phyloP scores from a whole-genome alignment of 768 basidiomycete genomes.

The Calvatia gigantea region DNA sequence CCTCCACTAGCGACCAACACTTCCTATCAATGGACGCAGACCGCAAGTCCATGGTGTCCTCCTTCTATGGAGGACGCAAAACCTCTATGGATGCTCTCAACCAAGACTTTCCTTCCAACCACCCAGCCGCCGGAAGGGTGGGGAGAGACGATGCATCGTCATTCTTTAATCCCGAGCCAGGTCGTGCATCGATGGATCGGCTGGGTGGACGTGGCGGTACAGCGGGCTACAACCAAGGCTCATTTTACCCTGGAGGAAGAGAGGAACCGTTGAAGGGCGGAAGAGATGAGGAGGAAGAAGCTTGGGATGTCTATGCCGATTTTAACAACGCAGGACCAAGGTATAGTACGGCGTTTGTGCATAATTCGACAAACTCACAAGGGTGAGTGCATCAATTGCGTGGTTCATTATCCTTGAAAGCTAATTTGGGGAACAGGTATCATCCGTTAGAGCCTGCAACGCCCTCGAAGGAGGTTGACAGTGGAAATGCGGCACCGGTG shows the following conservation, averaged over 20 bases:
- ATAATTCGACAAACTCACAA: conserved; percentile 26
- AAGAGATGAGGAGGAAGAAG: conserved; percentile 63
- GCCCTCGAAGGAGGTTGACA: conserved; percentile 29
- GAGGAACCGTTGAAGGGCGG: conserved; percentile 77
- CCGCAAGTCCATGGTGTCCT: conserved; percentile 75
- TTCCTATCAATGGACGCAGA: conserved; percentile 61
- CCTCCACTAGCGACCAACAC: neutral
- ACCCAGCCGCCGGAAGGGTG: conserved; percentile 29
- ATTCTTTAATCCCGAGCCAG: conserved; percentile 50
- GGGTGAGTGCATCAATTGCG: conserved; percentile 37
- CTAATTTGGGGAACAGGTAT: conserved; percentile 32
- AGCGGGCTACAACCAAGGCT: conserved; percentile 72
- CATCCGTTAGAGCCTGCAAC: conserved; percentile 36
- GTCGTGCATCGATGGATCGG: conserved; percentile 43
- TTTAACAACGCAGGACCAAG: conserved; percentile 84
- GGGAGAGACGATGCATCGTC: conserved; percentile 67
- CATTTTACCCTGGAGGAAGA: conserved; percentile 63
- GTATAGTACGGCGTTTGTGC: conserved; percentile 63
- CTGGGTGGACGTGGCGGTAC: conserved; percentile 37
- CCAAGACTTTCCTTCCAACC: conserved; percentile 40
- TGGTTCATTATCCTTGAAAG: neutral
- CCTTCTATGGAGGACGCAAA: conserved; percentile 70
- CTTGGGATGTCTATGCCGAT: conserved; percentile 85
- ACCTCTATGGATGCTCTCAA: conserved; percentile 61
- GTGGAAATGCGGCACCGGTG: conserved; percentile 44